phyloP scores from a whole-genome alignment of 78 protist species.

The Cavenderia fasciculata region DNA sequence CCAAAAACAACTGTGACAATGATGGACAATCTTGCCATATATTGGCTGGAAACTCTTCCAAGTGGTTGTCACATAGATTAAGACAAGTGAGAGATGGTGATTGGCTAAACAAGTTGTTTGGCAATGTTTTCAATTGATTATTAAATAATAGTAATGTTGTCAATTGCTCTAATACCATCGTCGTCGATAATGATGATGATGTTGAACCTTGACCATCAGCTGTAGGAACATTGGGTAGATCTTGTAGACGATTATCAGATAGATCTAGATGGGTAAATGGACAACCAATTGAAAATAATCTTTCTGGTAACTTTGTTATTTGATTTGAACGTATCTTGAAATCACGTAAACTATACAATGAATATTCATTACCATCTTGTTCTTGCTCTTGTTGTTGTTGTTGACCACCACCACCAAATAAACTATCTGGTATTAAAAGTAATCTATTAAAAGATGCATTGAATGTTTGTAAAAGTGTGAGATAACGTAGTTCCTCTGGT shows the following conservation, averaged over 20 bases:
- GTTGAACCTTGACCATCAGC: neutral
- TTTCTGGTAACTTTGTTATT: neutral
- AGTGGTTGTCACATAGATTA: constrained; percentile 36
- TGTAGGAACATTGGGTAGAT: neutral
- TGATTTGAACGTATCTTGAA: constrained; percentile 14
- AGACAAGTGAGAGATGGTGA: constrained; percentile 4
- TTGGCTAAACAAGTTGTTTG: neutral
- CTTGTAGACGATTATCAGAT: constrained; percentile 9
- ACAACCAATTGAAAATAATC: neutral
- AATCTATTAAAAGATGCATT: constrained; percentile 24
- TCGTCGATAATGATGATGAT: no score
- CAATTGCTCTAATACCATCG: constrained; percentile 1
- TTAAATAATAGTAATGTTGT: constrained; percentile 24
- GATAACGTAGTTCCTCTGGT: constrained; percentile 1
- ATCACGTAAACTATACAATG: constrained; percentile 16
- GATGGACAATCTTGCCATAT: constrained; percentile 29
- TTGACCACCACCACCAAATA: neutral
- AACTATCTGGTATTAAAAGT: neutral
- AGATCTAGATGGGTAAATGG: constrained; percentile 15
- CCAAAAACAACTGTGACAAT: constrained; percentile 2
- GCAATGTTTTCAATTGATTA: constrained; percentile 5
- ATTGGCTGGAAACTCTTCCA: neutral
- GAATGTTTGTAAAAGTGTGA: constrained; percentile 9
- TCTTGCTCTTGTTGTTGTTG: neutral
- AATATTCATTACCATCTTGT: neutral